phyloP scores from a whole-genome alignment of 768 basidiomycete species.

The Leucosporidium yakuticum region DNA sequence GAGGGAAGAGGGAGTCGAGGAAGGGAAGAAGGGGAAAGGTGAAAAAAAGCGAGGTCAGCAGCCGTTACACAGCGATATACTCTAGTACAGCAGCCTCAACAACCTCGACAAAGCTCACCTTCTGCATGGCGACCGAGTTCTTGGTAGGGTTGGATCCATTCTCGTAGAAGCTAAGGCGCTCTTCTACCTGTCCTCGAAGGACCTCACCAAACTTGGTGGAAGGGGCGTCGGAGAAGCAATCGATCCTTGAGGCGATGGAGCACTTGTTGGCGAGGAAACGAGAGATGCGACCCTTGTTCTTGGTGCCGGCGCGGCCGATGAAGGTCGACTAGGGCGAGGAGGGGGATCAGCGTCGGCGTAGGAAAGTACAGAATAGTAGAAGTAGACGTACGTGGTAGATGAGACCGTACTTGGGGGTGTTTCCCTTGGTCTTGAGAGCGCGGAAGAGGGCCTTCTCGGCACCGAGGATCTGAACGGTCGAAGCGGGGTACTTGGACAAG shows the following conservation, averaged over 20 bases:
- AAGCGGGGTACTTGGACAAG: slow-evolving; percentile 94
- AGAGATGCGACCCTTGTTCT: slow-evolving; percentile 94
- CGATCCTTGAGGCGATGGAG: slow-evolving; percentile 92
- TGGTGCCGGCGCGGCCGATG: slow-evolving; percentile 88
- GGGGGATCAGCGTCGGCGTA: background rate
- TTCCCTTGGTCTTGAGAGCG: slow-evolving; percentile 96
- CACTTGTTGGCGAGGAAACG: slow-evolving; percentile 99
- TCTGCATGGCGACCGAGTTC: slow-evolving; percentile 31
- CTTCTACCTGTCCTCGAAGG: slow-evolving; percentile 86
- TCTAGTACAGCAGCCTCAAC: too few species aligned
- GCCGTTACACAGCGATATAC: background rate
- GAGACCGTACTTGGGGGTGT: slow-evolving; percentile 97
- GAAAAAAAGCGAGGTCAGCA: background rate
- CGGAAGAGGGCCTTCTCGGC: slow-evolving; percentile 97
- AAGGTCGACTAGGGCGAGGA: slow-evolving; percentile 53
- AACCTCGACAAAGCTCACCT: background rate
- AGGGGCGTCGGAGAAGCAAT: slow-evolving; percentile 74
- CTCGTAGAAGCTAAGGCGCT: slow-evolving; percentile 90
- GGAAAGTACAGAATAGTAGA: too few species aligned
- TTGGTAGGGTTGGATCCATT: slow-evolving; percentile 76
- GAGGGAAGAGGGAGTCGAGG: background rate
- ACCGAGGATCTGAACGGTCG: slow-evolving; percentile 94
- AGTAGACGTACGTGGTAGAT: slow-evolving; percentile 61
- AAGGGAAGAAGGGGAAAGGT: background rate
- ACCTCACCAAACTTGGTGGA: slow-evolving; percentile 70